Percentiles rank a stretch among this genome's conserved stretches.
These are phyloP conservation scores for Geotrichum macrosporum DNA, from an alignment of 1,139 yeast genomes.

Conservation along the genomic window DNA sequence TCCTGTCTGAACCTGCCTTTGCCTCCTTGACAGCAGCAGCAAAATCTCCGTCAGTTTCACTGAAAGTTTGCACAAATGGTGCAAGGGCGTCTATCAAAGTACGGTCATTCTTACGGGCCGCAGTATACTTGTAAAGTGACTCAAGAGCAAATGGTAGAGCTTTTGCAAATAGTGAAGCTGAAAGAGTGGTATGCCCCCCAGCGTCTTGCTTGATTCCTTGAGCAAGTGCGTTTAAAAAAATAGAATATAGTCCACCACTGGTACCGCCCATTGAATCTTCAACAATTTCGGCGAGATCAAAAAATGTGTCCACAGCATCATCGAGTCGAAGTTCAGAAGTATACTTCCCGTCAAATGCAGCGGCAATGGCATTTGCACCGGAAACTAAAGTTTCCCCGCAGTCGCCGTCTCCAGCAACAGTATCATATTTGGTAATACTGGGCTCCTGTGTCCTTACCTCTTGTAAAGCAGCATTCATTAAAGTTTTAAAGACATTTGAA, in stretches of 20 bases:
- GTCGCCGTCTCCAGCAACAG: conserved; percentile 94
- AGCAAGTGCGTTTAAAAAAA: conserved; percentile 66
- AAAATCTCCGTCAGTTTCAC: conserved; percentile 45
- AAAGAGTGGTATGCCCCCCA: conserved; percentile 34
- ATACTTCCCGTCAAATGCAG: conserved; percentile 39
- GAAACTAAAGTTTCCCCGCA: conserved; percentile 87
- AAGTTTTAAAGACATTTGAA: conserved; percentile 39
- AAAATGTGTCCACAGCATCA: conserved; percentile 53
- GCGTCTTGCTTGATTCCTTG: conserved; percentile 42
- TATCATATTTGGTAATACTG: conserved; percentile 75
- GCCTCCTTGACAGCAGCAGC: conserved; percentile 64
- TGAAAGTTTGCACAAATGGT: conserved; percentile 67
- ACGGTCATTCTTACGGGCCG: conserved; percentile 63
- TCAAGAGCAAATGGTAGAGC: conserved; percentile 52
- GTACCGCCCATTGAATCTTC: conserved; percentile 96
- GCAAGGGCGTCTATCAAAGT: conserved; percentile 53
- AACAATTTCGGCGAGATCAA: conserved; percentile 65
- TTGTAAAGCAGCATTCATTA: conserved; percentile 50
- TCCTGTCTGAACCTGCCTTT: conserved; percentile 65
- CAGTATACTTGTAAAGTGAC: conserved; percentile 71
- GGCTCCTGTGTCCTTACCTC: conserved; percentile 59
- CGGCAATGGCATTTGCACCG: conserved; percentile 71
- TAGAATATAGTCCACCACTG: conserved; percentile 88
- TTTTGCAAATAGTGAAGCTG: conserved; percentile 40
- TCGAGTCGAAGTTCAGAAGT: conserved; percentile 40